These are phyloP conservation scores for Eruca vesicaria DNA, from an alignment of 441 rosid genomes.

Conservation along the genomic window DNA sequence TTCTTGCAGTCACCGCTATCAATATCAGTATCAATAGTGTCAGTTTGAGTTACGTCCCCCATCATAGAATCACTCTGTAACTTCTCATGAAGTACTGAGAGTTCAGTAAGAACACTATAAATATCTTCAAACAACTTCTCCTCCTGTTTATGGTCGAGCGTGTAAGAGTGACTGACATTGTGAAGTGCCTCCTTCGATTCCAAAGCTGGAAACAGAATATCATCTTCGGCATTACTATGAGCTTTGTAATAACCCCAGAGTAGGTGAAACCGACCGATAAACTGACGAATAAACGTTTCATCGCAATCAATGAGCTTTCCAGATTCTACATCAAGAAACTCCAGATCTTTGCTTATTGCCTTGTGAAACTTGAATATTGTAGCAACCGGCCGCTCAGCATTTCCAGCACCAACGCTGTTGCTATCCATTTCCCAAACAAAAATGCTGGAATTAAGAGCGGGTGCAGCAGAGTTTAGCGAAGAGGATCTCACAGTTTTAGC, in stretches of 20 bases:
- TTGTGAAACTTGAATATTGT: constrained; percentile 77
- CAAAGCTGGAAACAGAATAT: constrained; percentile 71
- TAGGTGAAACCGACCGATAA: constrained; percentile 66
- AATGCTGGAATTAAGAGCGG: constrained; percentile 67
- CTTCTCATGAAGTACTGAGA: constrained; percentile 57
- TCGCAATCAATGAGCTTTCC: constrained; percentile 63
- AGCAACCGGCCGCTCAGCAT: constrained; percentile 63
- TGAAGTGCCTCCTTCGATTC: constrained; percentile 78
- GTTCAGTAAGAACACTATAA: constrained; percentile 57
- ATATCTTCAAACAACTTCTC: constrained; percentile 70
- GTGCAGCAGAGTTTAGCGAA: constrained; percentile 55
- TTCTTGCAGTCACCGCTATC: constrained; percentile 33
- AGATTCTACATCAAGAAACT: constrained; percentile 74
- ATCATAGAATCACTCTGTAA: constrained; percentile 33
- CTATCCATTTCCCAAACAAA: constrained; percentile 69
- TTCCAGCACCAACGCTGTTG: constrained; percentile 43
- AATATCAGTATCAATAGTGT: constrained; percentile 26
- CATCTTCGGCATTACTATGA: constrained; percentile 84
- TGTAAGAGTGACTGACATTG: constrained; percentile 78
- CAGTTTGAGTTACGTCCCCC: constrained; percentile 28
- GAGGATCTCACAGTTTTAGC: constrained; percentile 62
- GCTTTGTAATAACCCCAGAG: constrained; percentile 80
- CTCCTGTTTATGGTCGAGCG: constrained; percentile 75
- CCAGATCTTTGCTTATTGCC: constrained; percentile 80
- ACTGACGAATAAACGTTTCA: constrained; percentile 61